These are phyloP conservation scores for Oryza longistaminata DNA, from an alignment of 176 grass and related monocot species.

Conservation along the genomic window DNA sequence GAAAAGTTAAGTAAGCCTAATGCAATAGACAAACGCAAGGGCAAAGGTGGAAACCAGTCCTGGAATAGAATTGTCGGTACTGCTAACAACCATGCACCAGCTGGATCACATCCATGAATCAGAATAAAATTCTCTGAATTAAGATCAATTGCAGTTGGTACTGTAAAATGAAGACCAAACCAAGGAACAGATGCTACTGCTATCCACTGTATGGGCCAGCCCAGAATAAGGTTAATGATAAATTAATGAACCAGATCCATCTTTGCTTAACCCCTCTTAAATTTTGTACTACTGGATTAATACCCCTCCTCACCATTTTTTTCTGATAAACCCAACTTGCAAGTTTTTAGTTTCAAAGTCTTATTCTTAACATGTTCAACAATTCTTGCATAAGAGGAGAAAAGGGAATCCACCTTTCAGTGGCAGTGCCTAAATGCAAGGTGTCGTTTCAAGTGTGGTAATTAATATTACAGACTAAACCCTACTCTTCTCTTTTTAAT, in stretches of 20 bases:
- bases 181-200: slow-evolving; percentile 59
- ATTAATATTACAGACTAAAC: not conserved
- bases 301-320: slow-evolving; percentile 15
- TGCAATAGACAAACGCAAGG: slow-evolving; percentile 55
- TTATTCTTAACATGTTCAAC: not conserved
- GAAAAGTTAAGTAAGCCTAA: slow-evolving; percentile 67
- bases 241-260: slow-evolving; percentile 29
- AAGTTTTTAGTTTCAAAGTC: slow-evolving; percentile 15
- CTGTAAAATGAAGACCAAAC: slow-evolving; percentile 39
- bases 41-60: slow-evolving; percentile 44
- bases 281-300: slow-evolving; percentile 4
- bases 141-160: slow-evolving; percentile 50
- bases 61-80: slow-evolving; percentile 50
- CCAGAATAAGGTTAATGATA: slow-evolving; percentile 45
- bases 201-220: slow-evolving; percentile 47
- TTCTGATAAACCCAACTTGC: slow-evolving; percentile 7
- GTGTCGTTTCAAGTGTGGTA: not conserved
- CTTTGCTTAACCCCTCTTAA: slow-evolving; percentile 29
- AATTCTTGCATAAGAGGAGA: slow-evolving; percentile 2
- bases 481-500: not conserved
- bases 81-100: slow-evolving; percentile 66
- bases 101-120: slow-evolving; percentile 56
- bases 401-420: not conserved
- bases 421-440: not conserved
- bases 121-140: slow-evolving; percentile 57